Evolutionary conservation across 495 filamentous ascomycete genomes (phyloP).

Genomic region (Aspergillus homomorphus): DNA sequence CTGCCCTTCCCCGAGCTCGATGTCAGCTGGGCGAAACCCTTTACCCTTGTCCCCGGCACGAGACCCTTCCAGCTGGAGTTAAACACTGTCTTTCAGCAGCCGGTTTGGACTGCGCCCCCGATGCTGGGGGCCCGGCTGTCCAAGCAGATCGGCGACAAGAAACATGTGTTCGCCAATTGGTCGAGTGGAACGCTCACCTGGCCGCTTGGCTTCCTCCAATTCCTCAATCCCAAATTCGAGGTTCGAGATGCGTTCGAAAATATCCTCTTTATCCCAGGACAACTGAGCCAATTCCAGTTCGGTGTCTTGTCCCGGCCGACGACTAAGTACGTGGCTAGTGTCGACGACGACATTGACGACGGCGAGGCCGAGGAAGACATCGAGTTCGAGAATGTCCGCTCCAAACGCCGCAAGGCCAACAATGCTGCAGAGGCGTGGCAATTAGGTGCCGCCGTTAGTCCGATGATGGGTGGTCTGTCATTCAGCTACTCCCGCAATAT

Average conservation of each 20-base stretch:
- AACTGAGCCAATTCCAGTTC: constrained; percentile 34
- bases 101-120: constrained; percentile 27
- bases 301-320: constrained; percentile 31
- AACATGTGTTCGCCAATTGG: constrained; percentile 35
- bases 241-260: constrained; percentile 25
- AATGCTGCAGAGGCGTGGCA: constrained; percentile 37
- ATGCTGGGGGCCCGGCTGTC: constrained; percentile 29
- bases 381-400: constrained; percentile 14
- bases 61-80: constrained; percentile 35
- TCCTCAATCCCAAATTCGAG: constrained; percentile 23
- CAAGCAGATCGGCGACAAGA: constrained; percentile 30
- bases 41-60: constrained; percentile 32
- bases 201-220: constrained; percentile 25
- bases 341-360: constrained; percentile 31
- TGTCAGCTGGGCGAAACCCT: constrained; percentile 28
- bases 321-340: constrained; percentile 6
- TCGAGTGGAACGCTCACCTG: constrained; percentile 36
- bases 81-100: constrained; percentile 27
- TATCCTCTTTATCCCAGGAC: constrained; percentile 17
- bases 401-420: constrained; percentile 22
- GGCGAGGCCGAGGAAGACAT: constrained; percentile 26
- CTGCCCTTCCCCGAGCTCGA: constrained; percentile 32
- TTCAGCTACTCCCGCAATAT: constrained; percentile 42
- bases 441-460: constrained; percentile 26
- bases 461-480: constrained; percentile 25